Conservation (phyloP, 805 yeast genomes). For the Priceomyces haplophilus region DNA sequence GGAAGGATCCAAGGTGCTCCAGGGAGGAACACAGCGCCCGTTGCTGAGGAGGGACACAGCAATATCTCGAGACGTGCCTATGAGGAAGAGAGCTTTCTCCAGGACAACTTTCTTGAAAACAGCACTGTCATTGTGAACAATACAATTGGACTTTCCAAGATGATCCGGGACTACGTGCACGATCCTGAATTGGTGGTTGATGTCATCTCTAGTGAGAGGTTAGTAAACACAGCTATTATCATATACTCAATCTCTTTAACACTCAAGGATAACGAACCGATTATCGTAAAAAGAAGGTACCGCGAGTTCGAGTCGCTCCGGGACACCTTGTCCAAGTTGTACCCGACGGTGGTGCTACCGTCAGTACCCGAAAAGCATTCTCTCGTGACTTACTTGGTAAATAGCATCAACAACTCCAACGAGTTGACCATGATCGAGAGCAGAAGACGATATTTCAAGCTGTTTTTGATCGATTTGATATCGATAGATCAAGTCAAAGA, state of each 20-base stretch:
- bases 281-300: constrained; percentile 40
- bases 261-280: constrained; percentile 13
- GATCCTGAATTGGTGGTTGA: constrained; percentile 26
- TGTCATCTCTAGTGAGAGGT: constrained; percentile 33
- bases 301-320: constrained; percentile 44
- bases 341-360: constrained; percentile 39
- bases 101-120: background rate
- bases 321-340: constrained; percentile 34
- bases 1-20: background rate
- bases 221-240: constrained; percentile 34
- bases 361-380: constrained; percentile 49
- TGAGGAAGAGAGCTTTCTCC: background rate
- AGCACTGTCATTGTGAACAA: constrained; percentile 22
- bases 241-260: constrained; percentile 36
- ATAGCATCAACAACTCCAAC: constrained; percentile 36
- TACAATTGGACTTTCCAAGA: constrained; percentile 29
- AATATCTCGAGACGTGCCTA: background rate
- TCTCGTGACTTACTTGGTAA: constrained; percentile 39
- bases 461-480: constrained; percentile 41
- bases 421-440: constrained; percentile 43
- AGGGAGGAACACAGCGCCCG: background rate
- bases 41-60: background rate
- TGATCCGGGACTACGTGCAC: constrained; percentile 27
- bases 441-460: constrained; percentile 44
- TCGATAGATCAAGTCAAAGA: constrained; percentile 26